Conservation (phyloP, 805 yeast species). For the Candida nitratophila region DNA sequence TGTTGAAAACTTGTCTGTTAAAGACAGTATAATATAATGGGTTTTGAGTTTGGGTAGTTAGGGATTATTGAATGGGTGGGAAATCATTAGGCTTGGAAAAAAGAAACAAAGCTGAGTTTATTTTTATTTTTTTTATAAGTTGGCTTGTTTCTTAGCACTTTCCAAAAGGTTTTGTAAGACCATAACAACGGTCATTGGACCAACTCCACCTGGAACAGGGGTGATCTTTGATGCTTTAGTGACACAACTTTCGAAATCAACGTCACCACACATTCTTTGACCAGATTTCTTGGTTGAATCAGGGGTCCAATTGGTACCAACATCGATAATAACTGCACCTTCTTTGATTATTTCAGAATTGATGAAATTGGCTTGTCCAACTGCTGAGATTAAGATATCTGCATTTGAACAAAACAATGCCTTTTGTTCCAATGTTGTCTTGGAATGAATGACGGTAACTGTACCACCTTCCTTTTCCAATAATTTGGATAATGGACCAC, state of each 20-base stretch:
- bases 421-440: conserved; percentile 52
- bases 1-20: conserved; percentile 1
- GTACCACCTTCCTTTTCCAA: conserved; percentile 78
- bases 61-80: too few relatives aligned
- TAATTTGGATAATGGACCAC: conserved; percentile 84
- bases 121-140: conserved; percentile 10
- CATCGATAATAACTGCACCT: conserved; percentile 85
- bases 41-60: neutral
- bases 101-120: too few relatives aligned
- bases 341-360: conserved; percentile 84
- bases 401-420: conserved; percentile 51
- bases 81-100: too few relatives aligned
- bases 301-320: conserved; percentile 85
- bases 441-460: conserved; percentile 81
- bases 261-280: conserved; percentile 87
- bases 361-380: conserved; percentile 79
- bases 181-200: conserved; percentile 99
- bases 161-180: conserved; percentile 73
- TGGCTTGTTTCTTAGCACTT: conserved; percentile 47
- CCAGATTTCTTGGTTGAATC: conserved; percentile 75
- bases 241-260: conserved; percentile 66
- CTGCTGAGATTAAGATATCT: conserved; percentile 87
- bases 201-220: conserved; percentile 99
- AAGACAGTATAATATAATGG: neutral
- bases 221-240: conserved; percentile 66